phyloP scores from a whole-genome alignment of 2,329 filamentous ascomycete species.

The Periconia macrospinosa region DNA sequence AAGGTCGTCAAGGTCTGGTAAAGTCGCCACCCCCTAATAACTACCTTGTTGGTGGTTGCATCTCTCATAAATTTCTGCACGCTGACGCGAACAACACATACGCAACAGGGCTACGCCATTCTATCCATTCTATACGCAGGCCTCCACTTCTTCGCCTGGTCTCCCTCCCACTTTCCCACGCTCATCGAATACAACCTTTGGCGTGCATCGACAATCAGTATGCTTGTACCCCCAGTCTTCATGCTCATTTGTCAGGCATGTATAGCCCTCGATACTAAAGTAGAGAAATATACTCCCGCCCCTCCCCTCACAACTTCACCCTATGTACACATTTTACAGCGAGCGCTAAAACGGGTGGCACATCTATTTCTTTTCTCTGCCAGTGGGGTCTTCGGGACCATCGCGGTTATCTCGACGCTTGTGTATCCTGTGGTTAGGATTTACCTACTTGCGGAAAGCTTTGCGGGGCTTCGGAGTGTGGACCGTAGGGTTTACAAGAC shows the following conservation, averaged over 20 bases:
- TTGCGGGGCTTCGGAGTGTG: conserved; percentile 5
- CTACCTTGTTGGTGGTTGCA: too few relatives aligned
- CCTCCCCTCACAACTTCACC: not conserved
- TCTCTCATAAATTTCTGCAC: too few relatives aligned
- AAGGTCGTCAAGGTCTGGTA: too few relatives aligned
- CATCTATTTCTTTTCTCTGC: not conserved
- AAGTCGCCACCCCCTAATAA: too few relatives aligned
- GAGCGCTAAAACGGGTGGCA: too few relatives aligned
- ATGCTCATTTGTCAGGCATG: too few relatives aligned
- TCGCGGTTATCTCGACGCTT: not conserved
- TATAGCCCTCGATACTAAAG: too few relatives aligned
- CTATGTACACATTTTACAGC: not conserved
- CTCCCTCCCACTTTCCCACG: conserved; percentile 20
- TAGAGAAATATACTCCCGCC: too few relatives aligned
- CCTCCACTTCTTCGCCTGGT: conserved; percentile 28
- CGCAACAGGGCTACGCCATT: not conserved
- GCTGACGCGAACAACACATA: too few relatives aligned
- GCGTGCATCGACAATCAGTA: conserved; percentile 16
- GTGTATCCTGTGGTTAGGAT: conserved; percentile 10
- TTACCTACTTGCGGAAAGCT: conserved; percentile 12
- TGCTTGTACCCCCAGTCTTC: too few relatives aligned
- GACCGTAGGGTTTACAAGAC: conserved; percentile 10
- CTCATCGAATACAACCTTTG: conserved; percentile 22
- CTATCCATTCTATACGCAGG: conserved; percentile 20
- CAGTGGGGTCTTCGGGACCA: not conserved